Evolutionary conservation across 2,329 filamentous ascomycete genomes (phyloP).

Genomic region (Aspergillus tanneri): DNA sequence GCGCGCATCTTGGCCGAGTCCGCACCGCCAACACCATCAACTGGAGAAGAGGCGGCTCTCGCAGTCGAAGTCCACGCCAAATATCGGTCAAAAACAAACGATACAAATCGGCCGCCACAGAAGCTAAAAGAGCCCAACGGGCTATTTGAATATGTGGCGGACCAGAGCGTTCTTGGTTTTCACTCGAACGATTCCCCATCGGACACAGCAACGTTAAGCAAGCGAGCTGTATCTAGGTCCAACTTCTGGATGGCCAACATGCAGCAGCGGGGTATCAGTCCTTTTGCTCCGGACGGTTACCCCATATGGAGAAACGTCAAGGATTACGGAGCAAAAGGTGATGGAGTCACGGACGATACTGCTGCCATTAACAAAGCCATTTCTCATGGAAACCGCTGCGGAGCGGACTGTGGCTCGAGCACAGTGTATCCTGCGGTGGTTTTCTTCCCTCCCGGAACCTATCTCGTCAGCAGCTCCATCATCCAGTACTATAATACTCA

Average conservation of each 20-base stretch:
- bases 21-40: background rate
- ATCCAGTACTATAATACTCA: constrained; percentile 28
- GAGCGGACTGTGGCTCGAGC: constrained; percentile 69
- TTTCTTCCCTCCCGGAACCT: constrained; percentile 67
- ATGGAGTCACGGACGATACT: constrained; percentile 58
- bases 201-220: background rate
- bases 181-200: too few species aligned
- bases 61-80: background rate
- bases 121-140: background rate
- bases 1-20: background rate
- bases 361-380: constrained; percentile 77
- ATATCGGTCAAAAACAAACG: background rate
- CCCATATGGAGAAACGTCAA: constrained; percentile 3
- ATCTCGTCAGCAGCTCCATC: constrained; percentile 22
- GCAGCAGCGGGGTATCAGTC: background rate
- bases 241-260: background rate
- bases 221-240: background rate
- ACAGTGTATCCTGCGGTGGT: constrained; percentile 73
- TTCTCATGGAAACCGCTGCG: constrained; percentile 69
- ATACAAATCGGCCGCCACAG: background rate
- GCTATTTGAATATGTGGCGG: background rate
- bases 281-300: background rate
- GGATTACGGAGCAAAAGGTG: constrained; percentile 8
- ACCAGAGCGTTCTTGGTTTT: too few species aligned
- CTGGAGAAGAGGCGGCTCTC: background rate